A percentile compares a stretch with the other conserved stretches of the same genome.
phyloP scores from a whole-genome alignment of 257 asterid genomes.

The Coffea canephora region DNA sequence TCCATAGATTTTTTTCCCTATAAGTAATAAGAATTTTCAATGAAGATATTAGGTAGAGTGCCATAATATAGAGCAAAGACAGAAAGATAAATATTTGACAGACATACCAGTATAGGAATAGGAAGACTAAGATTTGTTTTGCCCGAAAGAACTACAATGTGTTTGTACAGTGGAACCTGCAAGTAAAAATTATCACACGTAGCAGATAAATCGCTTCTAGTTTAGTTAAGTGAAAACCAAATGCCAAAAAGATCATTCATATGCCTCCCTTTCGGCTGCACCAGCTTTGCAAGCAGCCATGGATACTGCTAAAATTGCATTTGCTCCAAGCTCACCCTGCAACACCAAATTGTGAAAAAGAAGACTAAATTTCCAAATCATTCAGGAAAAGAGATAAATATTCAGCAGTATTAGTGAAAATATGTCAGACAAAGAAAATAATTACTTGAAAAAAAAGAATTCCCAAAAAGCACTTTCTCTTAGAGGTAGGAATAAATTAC shows the following conservation, averaged over 20 bases:
- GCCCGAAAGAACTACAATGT: constrained; percentile 93
- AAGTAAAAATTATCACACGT: constrained; percentile 19
- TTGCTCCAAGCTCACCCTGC: constrained; percentile 95
- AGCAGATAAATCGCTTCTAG: neutral
- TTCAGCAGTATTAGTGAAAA: neutral
- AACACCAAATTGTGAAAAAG: constrained; percentile 16
- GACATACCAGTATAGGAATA: constrained; percentile 37
- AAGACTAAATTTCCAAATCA: neutral
- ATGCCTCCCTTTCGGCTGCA: constrained; percentile 96
- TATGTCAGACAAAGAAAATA: neutral
- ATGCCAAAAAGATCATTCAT: constrained; percentile 8
- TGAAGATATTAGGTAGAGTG: no score
- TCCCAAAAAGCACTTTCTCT: neutral
- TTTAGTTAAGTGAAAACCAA: constrained; percentile 2
- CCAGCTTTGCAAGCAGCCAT: constrained; percentile 99
- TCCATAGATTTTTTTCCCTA: no score
- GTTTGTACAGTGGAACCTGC: constrained; percentile 94
- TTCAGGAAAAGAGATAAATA: neutral
- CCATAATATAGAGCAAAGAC: no score
- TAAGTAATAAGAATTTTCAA: no score
- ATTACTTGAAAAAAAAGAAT: neutral
- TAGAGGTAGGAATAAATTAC: neutral
- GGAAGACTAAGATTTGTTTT: constrained; percentile 68
- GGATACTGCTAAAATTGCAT: constrained; percentile 95
- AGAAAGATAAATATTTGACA: no score